These are phyloP conservation scores for Sarocladiaceae sp. DNA, from an alignment of 2,329 filamentous ascomycete genomes.

Conservation along the genomic window DNA sequence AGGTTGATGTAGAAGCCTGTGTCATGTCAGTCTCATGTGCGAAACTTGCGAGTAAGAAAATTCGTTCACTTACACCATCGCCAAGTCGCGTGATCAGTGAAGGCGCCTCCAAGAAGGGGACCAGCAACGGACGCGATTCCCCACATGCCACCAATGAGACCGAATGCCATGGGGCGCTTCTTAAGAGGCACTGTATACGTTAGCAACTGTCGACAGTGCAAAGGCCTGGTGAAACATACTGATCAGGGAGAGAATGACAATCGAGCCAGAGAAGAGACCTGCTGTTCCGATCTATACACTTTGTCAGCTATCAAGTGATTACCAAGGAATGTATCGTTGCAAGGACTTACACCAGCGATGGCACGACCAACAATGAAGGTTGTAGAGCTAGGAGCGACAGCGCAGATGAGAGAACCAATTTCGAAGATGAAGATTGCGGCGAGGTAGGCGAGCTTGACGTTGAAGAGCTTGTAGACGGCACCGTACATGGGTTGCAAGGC, in stretches of 20 bases:
- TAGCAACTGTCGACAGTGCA: slow-evolving; percentile 7
- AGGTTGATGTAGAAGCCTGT: slow-evolving; percentile 33
- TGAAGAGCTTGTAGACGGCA: slow-evolving; percentile 45
- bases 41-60: background rate
- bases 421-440: slow-evolving; percentile 38
- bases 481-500: slow-evolving; percentile 47
- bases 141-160: slow-evolving; percentile 51
- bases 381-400: slow-evolving; percentile 39
- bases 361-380: slow-evolving; percentile 50
- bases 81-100: slow-evolving; percentile 46
- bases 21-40: background rate
- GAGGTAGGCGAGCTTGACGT: slow-evolving; percentile 42
- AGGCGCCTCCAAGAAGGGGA: slow-evolving; percentile 45
- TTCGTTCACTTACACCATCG: slow-evolving; percentile 37
- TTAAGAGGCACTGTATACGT: slow-evolving; percentile 40
- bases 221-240: slow-evolving; percentile 21
- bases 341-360: slow-evolving; percentile 33
- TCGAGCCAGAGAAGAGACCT: slow-evolving; percentile 45
- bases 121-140: slow-evolving; percentile 50
- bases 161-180: slow-evolving; percentile 50
- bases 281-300: slow-evolving; percentile 38
- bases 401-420: slow-evolving; percentile 39
- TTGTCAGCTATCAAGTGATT: slow-evolving; percentile 15
- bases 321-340: no score
- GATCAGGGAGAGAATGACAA: slow-evolving; percentile 42